phyloP scores from a whole-genome alignment of 73 alveolate species.

The Breviolum minutum region DNA sequence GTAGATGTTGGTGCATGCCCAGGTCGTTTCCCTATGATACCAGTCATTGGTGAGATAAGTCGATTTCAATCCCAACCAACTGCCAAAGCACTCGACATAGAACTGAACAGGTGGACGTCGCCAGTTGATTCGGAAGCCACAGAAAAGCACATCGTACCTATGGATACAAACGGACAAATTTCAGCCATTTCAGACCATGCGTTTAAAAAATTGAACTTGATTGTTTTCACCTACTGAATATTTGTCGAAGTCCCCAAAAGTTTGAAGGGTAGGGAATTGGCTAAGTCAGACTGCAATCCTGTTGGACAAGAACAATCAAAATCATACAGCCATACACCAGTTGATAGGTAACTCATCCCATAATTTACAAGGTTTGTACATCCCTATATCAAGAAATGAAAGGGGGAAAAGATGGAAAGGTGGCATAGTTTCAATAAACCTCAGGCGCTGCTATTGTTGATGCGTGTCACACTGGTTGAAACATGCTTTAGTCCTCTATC shows the following conservation, averaged over 20 bases:
- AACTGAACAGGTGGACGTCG: conserved; percentile 82
- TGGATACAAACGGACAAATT: not conserved
- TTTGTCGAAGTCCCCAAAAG: not conserved
- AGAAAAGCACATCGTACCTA: conserved; percentile 54
- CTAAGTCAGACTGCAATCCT: not conserved
- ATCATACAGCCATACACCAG: not conserved
- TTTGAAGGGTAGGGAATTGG: not conserved
- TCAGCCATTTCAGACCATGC: not conserved
- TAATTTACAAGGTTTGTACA: too few relatives aligned
- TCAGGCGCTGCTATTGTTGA: too few relatives aligned
- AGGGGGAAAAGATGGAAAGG: too few relatives aligned
- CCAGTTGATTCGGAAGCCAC: conserved; percentile 60
- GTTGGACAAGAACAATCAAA: not conserved
- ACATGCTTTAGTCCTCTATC: too few relatives aligned
- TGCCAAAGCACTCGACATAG: conserved; percentile 32
- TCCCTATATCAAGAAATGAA: too few relatives aligned
- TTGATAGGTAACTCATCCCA: not conserved
- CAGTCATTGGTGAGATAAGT: too few relatives aligned
- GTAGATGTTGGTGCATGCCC: too few relatives aligned
- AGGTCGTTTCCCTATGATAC: too few relatives aligned
- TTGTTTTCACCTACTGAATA: not conserved
- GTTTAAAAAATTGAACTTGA: not conserved
- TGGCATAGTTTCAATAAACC: too few relatives aligned
- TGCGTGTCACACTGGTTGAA: too few relatives aligned
- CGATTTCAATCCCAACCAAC: not conserved